Base-by-base conservation (phyloP, 805 yeast genomes). In the Saturnispora quitensis region DNA sequence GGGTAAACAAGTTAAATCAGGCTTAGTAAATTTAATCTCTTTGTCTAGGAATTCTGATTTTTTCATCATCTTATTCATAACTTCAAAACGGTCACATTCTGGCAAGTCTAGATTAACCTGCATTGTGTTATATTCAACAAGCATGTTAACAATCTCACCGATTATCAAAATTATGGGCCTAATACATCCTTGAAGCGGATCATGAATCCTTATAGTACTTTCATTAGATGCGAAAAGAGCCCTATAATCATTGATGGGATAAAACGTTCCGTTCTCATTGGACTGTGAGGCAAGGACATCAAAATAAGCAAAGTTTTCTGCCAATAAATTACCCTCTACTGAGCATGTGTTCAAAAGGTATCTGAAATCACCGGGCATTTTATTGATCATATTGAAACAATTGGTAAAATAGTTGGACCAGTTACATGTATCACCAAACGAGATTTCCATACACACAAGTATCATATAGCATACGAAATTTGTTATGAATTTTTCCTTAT, bases 101-200 rank as follows among this genome's bases (percentile, higher is more conserved):
- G 58, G 50, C 24, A 55, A 31, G 20, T 56, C 61, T 18, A 56
- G 45, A 36, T 58, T 59, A 15, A 57, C 45, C 28, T 54, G 57
- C 12, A 60, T 28, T 4, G 62, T 52, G 36, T 53, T 55, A 34
- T 50, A 58, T 45, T 61, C 62, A 13, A 61, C 64, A 2, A 61
- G 34, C 38, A 62, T 52, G 47, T 68, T 68, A 53, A 71, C 65
- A 2, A 70, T 66, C 50, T 70, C 74, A 5, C 74, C 75, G 31
- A 72, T 58, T 1, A 68, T 44, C 25, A 68, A 54, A 47, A 62
- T 64, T 2, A 72, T 54, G 5, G 74, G 73, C 38, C 71, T 65
- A 8, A 69, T 57, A 55, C 73, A 70, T 2, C 76, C 76, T 53
- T 72, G 76, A 28, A 67, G 61, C 3, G 76, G 74, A 53, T 73